Conservation (phyloP, 2,329 filamentous ascomycete species). For the Biscogniauxia marginata region DNA sequence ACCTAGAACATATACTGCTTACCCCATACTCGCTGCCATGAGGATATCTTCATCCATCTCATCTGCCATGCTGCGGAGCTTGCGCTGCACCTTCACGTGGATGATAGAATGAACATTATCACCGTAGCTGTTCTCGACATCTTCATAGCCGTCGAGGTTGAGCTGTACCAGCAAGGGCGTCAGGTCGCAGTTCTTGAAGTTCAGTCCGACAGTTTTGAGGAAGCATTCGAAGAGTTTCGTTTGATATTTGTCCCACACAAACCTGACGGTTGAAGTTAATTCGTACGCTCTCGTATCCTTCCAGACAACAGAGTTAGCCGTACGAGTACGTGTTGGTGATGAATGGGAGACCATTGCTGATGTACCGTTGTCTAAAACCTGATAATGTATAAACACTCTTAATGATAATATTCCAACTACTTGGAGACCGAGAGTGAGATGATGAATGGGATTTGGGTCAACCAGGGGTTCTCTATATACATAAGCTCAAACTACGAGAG, state of each 20-base stretch:
- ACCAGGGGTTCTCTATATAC: too few species aligned
- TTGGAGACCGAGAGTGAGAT: too few species aligned
- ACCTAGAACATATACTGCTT: not conserved
- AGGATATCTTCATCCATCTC: conserved; percentile 1
- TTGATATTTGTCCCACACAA: conserved; percentile 14
- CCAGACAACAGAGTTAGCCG: not conserved
- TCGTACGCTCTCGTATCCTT: not conserved
- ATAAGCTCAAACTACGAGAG: too few species aligned
- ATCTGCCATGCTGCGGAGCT: conserved; percentile 9
- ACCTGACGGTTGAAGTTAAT: not conserved
- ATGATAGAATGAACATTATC: conserved; percentile 14
- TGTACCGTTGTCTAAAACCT: too few species aligned
- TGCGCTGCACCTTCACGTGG: conserved; percentile 11
- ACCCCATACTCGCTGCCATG: conserved; percentile 6
- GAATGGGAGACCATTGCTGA: not conserved
- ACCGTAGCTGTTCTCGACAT: conserved; percentile 5
- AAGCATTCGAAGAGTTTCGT: conserved; percentile 7
- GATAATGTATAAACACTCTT: too few species aligned
- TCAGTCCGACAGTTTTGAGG: conserved; percentile 4
- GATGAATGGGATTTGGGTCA: too few species aligned
- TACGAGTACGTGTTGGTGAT: not conserved
- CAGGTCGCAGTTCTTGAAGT: conserved; percentile 9
- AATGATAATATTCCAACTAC: too few species aligned
- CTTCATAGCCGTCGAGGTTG: conserved; percentile 16
- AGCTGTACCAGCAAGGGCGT: conserved; percentile 10